Percentiles rank a stretch among this genome's conserved stretches.
Conservation (phyloP, 495 filamentous ascomycete genomes). For the Pyrenopolyporus hunteri region DNA sequence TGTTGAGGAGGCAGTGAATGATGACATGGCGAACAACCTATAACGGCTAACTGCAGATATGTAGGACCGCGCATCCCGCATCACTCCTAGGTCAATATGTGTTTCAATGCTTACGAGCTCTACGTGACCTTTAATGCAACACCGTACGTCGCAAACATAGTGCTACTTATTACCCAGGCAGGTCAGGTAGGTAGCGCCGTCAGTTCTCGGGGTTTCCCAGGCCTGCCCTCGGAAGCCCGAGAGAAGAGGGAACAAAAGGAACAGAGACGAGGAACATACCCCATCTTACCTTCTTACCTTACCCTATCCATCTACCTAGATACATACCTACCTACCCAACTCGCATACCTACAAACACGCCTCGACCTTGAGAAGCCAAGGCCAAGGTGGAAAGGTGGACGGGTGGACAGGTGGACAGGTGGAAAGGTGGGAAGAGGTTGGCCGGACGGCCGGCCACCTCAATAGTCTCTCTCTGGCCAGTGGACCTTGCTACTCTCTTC, state of each 20-base stretch:
- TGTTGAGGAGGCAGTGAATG: constrained; percentile 25
- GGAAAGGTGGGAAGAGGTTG: background rate
- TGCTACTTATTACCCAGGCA: background rate
- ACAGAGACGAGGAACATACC: too few relatives aligned
- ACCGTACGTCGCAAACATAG: constrained; percentile 31
- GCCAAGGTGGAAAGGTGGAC: background rate
- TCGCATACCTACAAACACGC: too few relatives aligned
- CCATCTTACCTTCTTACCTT: too few relatives aligned
- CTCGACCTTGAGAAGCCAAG: background rate
- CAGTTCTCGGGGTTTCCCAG: constrained; percentile 20
- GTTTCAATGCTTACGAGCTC: constrained; percentile 31
- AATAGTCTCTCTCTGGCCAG: constrained; percentile 22
- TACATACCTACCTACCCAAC: background rate
- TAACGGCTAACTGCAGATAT: constrained; percentile 38
- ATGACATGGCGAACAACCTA: constrained; percentile 31
- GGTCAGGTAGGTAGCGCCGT: too few relatives aligned
- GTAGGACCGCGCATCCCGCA: constrained; percentile 25
- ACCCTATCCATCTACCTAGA: background rate
- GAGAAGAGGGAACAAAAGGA: constrained; percentile 2
- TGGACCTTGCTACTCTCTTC: constrained; percentile 1
- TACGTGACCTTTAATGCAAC: constrained; percentile 33
- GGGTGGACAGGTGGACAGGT: background rate
- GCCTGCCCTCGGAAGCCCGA: constrained; percentile 29
- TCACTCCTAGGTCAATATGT: constrained; percentile 32
- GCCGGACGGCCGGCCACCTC: constrained; percentile 20